Evolutionary conservation across 1,284 basidiomycete genomes (phyloP), one percentile per base, ranked within the genome.

Genomic region (Rhodotorula sp.): DNA sequence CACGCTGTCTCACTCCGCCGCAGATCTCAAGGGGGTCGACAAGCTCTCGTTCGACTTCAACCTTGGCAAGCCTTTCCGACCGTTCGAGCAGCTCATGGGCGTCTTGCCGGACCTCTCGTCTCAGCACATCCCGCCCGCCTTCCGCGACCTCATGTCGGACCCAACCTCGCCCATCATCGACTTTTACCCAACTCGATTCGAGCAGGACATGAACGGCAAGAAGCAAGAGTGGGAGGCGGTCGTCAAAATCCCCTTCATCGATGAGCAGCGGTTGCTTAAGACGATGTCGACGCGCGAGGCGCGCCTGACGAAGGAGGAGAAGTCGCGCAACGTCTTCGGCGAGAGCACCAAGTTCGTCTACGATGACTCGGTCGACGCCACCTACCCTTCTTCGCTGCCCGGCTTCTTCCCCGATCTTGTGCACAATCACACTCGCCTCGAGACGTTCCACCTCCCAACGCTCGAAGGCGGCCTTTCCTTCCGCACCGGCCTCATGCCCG

Each of bases 191-290:
- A 75, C 83, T 22, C 87, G 92, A 63, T 99, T 98, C 76, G 93
- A 92, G 74, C 88, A 87, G 74, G 96, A 99, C 82, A 82, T 97
- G 78, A 99, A 99, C 78, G 96, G 96, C 59, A 99, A 99, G 85
- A 99, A 95, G 80, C 88, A 90, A 77, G 94, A 97, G 47, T 99
- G 96, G 96, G 96, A 99, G 80, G 95, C 95, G 0, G 87, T 99
- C 68, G 93, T 99, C 69, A 98, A 99, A 82, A 98, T 99, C 76
- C 96, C 96, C 0, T 99, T 99, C 81, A 99, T 99, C 73, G 89
- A 97, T 59, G 88, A 96, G 81, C 78, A 84, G 24, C 84, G 92
- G 59, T 81, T 99, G 24, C 82, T 97, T 39, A 84, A 84, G 30
- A 90, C 93, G 2, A 95, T 97, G 94, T 47, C 76, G 89, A 89